Base-by-base conservation (phyloP, 1,284 basidiomycete species). In the Tilletia walkeri region DNA sequence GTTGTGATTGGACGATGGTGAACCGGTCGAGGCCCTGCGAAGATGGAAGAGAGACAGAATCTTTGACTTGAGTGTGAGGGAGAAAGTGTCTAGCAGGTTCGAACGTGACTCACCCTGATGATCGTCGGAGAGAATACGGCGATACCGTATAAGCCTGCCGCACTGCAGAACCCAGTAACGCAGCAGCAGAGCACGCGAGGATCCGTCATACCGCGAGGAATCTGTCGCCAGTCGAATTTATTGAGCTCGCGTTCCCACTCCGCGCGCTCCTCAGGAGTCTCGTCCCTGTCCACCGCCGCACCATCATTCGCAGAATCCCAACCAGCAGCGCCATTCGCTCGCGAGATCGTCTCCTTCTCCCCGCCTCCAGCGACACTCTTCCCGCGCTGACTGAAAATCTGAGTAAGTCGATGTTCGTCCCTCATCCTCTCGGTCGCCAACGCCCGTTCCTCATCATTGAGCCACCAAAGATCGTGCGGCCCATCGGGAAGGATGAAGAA, bases 61-160 rank as follows among this genome's bases (percentile, higher is more conserved):
- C 1, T 30, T 56, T 24, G 41, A 30, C 24, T 30, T 30, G 24
- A 30, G 24, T 2, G 24, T 30, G 24, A 30, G 24, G 24, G 24
- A 30, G 24, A 61, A n/a, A 24, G 50, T 10, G 12, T 4, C 16
- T 30, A n/a, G 4, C 54, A 56, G 20, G 41, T 30, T 56, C 20
- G n/a, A 38, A 18, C 3, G 59, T 14, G 34, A 59, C 59, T 63
- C 36, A 63, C 59, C 47, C 75, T 72, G 68, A 81, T 77, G 71
- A 82, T 80, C n/a, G 74, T 78, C 1, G 80, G 79, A 12, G 74
- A 70, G 73, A 82, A 82, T 65, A 80, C 75, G 16, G 80, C 74
- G 45, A 73, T 67, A 4, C 76, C 78, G 66, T 80, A 82, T 9
- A 82, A 68, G 4, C 73, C 56, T 4, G 74, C 70, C 10, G 77